Conservation (phyloP, 306 rosid genomes). For the Crotalaria pallida region DNA sequence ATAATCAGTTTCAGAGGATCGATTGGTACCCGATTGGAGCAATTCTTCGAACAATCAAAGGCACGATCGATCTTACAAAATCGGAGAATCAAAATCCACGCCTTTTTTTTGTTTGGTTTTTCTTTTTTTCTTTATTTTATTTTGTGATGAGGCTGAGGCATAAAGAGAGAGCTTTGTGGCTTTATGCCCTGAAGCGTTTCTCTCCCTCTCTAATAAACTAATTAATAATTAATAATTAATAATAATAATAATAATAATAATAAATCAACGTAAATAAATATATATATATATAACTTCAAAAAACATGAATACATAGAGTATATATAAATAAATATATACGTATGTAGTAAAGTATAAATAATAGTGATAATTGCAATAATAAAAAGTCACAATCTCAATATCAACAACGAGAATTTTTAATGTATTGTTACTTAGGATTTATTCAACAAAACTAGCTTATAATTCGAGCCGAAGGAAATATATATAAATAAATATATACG, state of each 20-base stretch:
- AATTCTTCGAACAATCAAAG: conserved; percentile 38
- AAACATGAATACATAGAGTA: too few species aligned
- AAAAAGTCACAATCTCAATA: too few species aligned
- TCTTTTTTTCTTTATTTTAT: background rate
- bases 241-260: background rate
- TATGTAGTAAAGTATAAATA: too few species aligned
- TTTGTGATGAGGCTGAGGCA: conserved; percentile 5
- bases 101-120: background rate
- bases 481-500: too few species aligned
- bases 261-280: too few species aligned
- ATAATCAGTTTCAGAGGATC: conserved; percentile 33
- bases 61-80: conserved; percentile 36
- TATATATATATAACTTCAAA: too few species aligned
- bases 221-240: background rate
- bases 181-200: conserved; percentile 14
- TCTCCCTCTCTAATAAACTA: background rate
- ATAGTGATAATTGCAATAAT: too few species aligned
- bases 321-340: too few species aligned
- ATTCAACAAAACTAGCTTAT: too few species aligned
- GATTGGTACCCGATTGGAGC: conserved; percentile 49
- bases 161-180: background rate
- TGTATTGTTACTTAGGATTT: too few species aligned
- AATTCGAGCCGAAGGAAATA: too few species aligned
- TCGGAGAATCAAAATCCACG: conserved; percentile 37
- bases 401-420: too few species aligned